Base-by-base conservation (phyloP, 2,329 filamentous ascomycete genomes). In the Colletotrichum tamarilloi region DNA sequence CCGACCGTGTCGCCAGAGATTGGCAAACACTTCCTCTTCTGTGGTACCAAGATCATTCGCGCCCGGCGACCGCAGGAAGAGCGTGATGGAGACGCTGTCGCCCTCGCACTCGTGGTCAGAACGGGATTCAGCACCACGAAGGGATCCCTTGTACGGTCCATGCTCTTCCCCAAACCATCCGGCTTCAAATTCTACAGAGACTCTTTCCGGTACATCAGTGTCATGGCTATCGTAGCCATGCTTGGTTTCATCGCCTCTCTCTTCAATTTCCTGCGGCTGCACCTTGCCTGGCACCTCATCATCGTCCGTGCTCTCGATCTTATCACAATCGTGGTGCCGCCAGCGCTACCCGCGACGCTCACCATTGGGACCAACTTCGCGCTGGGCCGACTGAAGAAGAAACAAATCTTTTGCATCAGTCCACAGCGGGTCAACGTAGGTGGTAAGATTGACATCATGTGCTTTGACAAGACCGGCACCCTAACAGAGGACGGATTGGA, bases 401-500 rank as follows among this genome's bases (percentile, higher is more conserved):
- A 97, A 81, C 90, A 95, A 56, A 98, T 99, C 49, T 99, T 98
- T 80, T 99, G 97, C 80, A 99, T 98, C 79, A 98, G 96, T 76
- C 97, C 97, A 0, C 97, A 99, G 79, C 91, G 97, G 78, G 96
- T 99, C 69, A 99, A 98, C 78, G 95, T 99, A 6, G 97, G 94
- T 19, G 97, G 97, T 62, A 98, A 98, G 82, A 85, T 99, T 4
- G 97, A 99, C 80, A 91, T 98, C 12, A 94, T 99, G 84, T 98
- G 96, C 82, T 99, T 99, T 76, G 97, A 99, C 84, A 99, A 99
- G 84, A 99, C 97, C 0, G 97, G 97, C n/a, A 99, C 97, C 0
- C 85, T 99, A 67, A 99, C 97, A 0, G 97, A 98, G 82, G 97
- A 99, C 81, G 97, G 97, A 0, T 85, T 99, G 55, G 97, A 99